Base-by-base conservation (phyloP, 352 stramenopile genomes). In the Halophytophthora batemanensis region DNA sequence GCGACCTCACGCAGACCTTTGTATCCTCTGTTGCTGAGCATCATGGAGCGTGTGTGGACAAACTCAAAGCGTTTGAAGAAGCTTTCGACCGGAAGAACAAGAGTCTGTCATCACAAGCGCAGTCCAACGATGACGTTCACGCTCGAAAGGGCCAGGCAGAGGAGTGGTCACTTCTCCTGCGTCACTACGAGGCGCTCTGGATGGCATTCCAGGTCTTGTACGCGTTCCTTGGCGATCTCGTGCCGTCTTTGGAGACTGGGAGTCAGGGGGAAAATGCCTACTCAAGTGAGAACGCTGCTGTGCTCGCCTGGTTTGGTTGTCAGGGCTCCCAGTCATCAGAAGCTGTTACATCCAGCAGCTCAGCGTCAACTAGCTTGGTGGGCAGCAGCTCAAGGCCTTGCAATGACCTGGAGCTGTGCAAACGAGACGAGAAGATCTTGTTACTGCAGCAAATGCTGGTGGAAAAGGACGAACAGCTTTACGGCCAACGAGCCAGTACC, bases 101-200 rank as follows among this genome's bases (percentile, higher is more conserved):
- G 2, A 4, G 3, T 22, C 34, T 46, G 19, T 21, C 17, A 2
- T 37, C 31, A 17, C 29, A 5, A 19, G 11, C 12, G 36, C 10
- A 29, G 17, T 34, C 19, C n/a, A 18, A 38, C 28, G 35, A 11
- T 28, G 11, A 45, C n/a, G 22, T 59, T 40, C 44, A 52, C 15
- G 21, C 17, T 12, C 18, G 22, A 12, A 42, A 29, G 6, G 21
- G 34, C 19, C 17, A 22, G 0, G 14, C 2, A 22, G 12, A 36
- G n/a, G 61, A 58, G 14, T 64, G 57, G 51, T 28, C 41, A 1
- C 15, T 59, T 4, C 38, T 66, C 4, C 15, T 66, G 21, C 41
- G 18, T n/a, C 51, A 70, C 19, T 71, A 67, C 12, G 54, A 69
- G 14, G 39, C 36, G 11, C 50, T 71, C 28, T 71, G 63, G 63